Conservation (phyloP, 2,329 filamentous ascomycete genomes). For the Aureobasidium musti region DNA sequence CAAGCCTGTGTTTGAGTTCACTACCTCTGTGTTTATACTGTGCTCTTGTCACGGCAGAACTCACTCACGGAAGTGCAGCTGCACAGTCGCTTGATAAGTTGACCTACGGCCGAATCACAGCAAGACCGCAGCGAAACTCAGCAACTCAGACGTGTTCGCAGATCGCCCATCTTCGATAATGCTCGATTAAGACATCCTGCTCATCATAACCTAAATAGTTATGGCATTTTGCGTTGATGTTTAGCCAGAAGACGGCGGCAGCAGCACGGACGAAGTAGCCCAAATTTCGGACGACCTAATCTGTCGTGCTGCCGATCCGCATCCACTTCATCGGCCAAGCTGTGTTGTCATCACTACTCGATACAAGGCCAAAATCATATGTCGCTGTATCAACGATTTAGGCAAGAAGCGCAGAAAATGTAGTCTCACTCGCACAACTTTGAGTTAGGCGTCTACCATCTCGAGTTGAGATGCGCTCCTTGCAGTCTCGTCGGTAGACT, state of each 20-base stretch:
- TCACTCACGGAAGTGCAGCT: not conserved
- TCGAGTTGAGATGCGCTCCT: not conserved
- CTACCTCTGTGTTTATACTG: not conserved
- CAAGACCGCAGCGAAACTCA: not conserved
- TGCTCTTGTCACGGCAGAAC: not conserved
- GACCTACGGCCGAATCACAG: not conserved
- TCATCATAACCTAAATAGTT: not conserved
- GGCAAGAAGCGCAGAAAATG: not conserved
- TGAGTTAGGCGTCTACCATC: not conserved
- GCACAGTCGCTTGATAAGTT: not conserved
- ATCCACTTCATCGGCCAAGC: constrained; percentile 19
- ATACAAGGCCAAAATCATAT: not conserved
- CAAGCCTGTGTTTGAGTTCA: not conserved
- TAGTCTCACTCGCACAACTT: not conserved
- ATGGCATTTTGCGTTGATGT: not conserved
- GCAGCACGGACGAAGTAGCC: constrained; percentile 13
- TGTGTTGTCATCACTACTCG: no score
- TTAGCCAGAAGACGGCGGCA: not conserved
- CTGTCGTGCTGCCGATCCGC: constrained; percentile 17
- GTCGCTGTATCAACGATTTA: not conserved
- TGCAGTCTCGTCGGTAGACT: no score
- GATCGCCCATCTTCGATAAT: not conserved
- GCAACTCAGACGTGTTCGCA: not conserved
- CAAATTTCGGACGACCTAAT: constrained; percentile 6
- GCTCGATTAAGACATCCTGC: not conserved